Evolutionary conservation across 176 grass and related monocot species (phyloP).

Genomic region (Lolium multiflorum): DNA sequence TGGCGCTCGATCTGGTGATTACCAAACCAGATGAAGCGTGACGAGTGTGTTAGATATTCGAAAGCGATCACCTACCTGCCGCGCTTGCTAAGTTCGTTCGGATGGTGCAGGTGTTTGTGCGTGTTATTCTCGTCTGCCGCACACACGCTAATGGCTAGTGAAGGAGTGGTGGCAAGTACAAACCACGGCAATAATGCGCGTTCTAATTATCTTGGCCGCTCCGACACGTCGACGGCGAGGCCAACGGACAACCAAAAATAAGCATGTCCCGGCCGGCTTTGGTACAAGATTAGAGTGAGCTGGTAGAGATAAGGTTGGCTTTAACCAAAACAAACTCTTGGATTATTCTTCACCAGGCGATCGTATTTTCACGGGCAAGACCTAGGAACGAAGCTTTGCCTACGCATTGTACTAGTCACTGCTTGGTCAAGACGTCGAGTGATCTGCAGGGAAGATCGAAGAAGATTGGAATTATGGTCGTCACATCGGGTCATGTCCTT

Average conservation of each 20-base stretch:
- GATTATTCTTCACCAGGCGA: background rate
- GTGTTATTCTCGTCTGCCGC: background rate
- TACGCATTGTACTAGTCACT: too few relatives aligned
- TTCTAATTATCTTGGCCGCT: background rate
- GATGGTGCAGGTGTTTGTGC: background rate
- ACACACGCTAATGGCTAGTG: background rate
- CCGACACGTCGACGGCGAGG: background rate
- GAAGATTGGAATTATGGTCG: background rate
- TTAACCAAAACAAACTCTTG: background rate
- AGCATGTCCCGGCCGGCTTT: background rate
- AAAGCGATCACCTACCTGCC: background rate
- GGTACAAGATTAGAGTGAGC: background rate
- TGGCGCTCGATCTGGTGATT: background rate
- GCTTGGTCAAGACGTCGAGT: too few relatives aligned
- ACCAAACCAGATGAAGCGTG: constrained; percentile 21
- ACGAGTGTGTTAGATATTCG: background rate
- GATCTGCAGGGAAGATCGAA: background rate
- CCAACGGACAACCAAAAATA: background rate
- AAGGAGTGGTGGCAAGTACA: background rate
- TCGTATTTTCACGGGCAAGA: too few relatives aligned
- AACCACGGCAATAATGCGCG: background rate
- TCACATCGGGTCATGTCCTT: constrained; percentile 8
- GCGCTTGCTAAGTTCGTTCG: constrained; percentile 18
- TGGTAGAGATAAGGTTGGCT: too few relatives aligned
- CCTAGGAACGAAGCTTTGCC: too few relatives aligned